Percentiles rank a stretch among this genome's conserved stretches.
These are phyloP conservation scores for Amanita jacksonii DNA, from an alignment of 768 basidiomycete genomes.

Conservation along the genomic window DNA sequence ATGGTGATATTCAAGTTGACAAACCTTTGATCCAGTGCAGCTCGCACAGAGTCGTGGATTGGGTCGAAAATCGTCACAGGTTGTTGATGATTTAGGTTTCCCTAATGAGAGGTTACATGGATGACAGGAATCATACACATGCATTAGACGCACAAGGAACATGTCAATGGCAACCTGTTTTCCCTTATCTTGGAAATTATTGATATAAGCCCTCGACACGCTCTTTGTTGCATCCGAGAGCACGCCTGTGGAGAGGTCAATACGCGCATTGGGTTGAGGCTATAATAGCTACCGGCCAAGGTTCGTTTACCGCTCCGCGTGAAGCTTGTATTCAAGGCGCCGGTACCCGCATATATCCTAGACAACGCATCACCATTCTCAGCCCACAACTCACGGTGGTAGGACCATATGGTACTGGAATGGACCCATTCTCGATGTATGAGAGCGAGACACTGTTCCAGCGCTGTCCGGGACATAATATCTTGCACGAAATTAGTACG, in stretches of 20 bases:
- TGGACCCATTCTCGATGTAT: slow-evolving; percentile 71
- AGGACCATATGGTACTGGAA: slow-evolving; percentile 63
- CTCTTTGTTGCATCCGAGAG: slow-evolving; percentile 96
- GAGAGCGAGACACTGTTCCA: slow-evolving; percentile 77
- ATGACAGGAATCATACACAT: neutral
- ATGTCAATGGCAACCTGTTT: slow-evolving; percentile 95
- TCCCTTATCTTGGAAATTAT: slow-evolving; percentile 92
- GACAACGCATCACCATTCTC: slow-evolving; percentile 93
- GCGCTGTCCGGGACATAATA: slow-evolving; percentile 72
- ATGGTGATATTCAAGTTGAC: neutral
- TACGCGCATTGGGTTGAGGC: neutral
- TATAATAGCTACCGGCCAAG: slow-evolving; percentile 50
- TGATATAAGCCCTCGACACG: slow-evolving; percentile 92
- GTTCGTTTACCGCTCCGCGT: slow-evolving; percentile 94
- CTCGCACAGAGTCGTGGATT: slow-evolving; percentile 79
- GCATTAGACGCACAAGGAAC: slow-evolving; percentile 61
- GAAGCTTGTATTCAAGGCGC: slow-evolving; percentile 91
- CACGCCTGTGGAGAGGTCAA: slow-evolving; percentile 42
- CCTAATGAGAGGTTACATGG: slow-evolving; percentile 42
- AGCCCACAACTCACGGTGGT: slow-evolving; percentile 94
- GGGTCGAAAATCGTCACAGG: slow-evolving; percentile 92
- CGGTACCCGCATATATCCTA: slow-evolving; percentile 89
- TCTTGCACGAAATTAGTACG: slow-evolving; percentile 98
- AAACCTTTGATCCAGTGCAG: slow-evolving; percentile 61
- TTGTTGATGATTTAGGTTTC: slow-evolving; percentile 81